Evolutionary conservation across 2,329 filamentous ascomycete genomes (phyloP).

Genomic region (Ophiostoma sp.): DNA sequence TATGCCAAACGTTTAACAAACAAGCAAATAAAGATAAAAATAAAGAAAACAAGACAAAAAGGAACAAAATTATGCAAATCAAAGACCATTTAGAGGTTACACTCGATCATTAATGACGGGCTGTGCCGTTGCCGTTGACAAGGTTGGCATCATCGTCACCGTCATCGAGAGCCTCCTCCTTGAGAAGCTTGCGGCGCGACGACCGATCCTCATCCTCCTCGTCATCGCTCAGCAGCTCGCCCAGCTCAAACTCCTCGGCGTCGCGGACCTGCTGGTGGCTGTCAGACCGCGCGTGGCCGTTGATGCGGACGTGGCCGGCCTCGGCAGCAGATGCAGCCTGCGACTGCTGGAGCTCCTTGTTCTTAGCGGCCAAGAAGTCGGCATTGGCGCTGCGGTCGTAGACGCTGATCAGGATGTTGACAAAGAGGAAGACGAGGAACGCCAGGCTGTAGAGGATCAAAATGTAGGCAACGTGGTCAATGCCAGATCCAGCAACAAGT

Average conservation of each 20-base stretch:
- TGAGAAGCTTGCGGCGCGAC: constrained; percentile 32
- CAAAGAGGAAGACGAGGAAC: constrained; percentile 85
- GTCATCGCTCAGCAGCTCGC: constrained; percentile 83
- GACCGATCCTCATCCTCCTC: constrained; percentile 59
- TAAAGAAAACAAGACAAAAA: not conserved
- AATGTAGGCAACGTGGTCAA: constrained; percentile 88
- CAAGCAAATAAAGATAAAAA: no score
- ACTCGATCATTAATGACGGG: constrained; percentile 16
- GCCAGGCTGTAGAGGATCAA: constrained; percentile 86
- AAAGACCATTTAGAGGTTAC: not conserved
- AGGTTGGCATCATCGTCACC: constrained; percentile 30
- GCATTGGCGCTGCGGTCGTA: constrained; percentile 61
- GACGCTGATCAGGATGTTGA: constrained; percentile 76
- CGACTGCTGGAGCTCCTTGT: constrained; percentile 17
- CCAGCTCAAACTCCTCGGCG: constrained; percentile 89
- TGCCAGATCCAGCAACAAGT: constrained; percentile 64
- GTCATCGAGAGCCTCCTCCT: constrained; percentile 29
- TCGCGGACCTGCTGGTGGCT: constrained; percentile 62
- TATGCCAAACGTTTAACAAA: not conserved
- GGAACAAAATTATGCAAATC: not conserved
- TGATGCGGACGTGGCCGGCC: constrained; percentile 25
- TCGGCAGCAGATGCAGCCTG: not conserved
- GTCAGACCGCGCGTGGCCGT: constrained; percentile 39
- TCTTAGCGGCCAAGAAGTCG: constrained; percentile 24
- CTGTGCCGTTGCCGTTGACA: constrained; percentile 28